These are phyloP conservation scores for Hypholoma sublateritium DNA, from an alignment of 768 basidiomycete species.

Conservation along the genomic window DNA sequence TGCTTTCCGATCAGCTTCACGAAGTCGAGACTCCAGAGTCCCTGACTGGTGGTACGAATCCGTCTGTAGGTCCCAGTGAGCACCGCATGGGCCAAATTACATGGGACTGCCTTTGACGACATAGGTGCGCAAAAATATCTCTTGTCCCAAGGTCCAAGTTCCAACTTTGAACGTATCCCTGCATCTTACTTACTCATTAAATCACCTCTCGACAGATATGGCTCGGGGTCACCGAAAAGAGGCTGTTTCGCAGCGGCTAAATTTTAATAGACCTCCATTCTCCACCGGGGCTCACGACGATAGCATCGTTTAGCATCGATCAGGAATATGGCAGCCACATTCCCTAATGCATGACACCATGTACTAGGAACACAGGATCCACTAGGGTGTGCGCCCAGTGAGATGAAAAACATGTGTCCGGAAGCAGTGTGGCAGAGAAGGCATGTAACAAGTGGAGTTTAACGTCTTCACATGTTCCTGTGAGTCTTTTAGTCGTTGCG, in stretches of 20 bases:
- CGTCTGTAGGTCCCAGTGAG: no score
- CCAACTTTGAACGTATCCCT: neutral
- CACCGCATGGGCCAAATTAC: no score
- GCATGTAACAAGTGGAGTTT: conserved; percentile 5
- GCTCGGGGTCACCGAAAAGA: neutral
- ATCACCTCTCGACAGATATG: neutral
- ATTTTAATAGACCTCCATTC: conserved; percentile 3
- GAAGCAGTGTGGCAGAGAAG: conserved; percentile 13
- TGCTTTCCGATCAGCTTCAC: no score
- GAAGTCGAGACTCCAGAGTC: no score
- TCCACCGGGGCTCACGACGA: conserved; percentile 1
- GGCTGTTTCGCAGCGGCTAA: conserved; percentile 1
- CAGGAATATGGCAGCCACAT: conserved; percentile 9
- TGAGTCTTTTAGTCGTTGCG: neutral
- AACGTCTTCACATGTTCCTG: conserved; percentile 12
- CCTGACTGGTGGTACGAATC: no score
- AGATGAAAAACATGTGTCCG: conserved; percentile 16
- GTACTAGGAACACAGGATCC: conserved; percentile 3
- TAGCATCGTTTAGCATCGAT: conserved; percentile 12
- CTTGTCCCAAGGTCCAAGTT: no score
- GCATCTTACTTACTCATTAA: neutral
- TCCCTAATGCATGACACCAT: conserved; percentile 10
- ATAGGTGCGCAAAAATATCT: neutral
- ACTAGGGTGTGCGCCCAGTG: conserved; percentile 9
- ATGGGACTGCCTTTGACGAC: neutral